phyloP scores from a whole-genome alignment of 2,329 filamentous ascomycete species.

The Phaeomoniella chlamydospora region DNA sequence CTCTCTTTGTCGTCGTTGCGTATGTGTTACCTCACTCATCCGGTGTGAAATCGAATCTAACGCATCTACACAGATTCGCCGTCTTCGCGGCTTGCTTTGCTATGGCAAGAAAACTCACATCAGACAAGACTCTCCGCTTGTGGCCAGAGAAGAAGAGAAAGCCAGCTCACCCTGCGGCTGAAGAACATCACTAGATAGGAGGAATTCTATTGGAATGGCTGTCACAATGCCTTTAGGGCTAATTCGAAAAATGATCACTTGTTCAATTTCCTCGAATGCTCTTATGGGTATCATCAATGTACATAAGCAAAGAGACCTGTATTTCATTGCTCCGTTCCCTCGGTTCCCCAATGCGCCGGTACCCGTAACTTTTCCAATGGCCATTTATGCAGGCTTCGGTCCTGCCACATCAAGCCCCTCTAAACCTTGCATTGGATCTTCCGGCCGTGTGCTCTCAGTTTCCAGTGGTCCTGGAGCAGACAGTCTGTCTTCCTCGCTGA shows the following conservation, averaged over 20 bases:
- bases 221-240: too few relatives aligned
- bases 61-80: constrained; percentile 47
- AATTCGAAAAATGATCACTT: too few relatives aligned
- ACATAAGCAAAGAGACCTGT: neutral
- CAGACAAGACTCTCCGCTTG: constrained; percentile 88
- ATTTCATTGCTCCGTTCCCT: neutral
- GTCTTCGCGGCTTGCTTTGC: constrained; percentile 73
- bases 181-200: constrained; percentile 1
- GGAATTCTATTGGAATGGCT: neutral
- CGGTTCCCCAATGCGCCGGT: neutral
- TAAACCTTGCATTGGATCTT: constrained; percentile 90
- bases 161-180: neutral
- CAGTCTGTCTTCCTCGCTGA: constrained; percentile 61
- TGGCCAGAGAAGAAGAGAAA: constrained; percentile 43
- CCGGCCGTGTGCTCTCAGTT: constrained; percentile 37
- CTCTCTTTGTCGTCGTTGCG: constrained; percentile 77
- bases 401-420: constrained; percentile 90
- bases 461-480: constrained; percentile 41
- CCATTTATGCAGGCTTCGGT: constrained; percentile 56
- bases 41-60: too few relatives aligned
- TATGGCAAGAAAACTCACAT: constrained; percentile 62
- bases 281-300: neutral
- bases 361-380: too few relatives aligned
- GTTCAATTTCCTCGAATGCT: neutral
- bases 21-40: constrained; percentile 35